Evolutionary conservation across 2,329 filamentous ascomycete genomes (phyloP), one percentile per base, ranked within the genome.

Genomic region (Pochonia chlamydosporia): DNA sequence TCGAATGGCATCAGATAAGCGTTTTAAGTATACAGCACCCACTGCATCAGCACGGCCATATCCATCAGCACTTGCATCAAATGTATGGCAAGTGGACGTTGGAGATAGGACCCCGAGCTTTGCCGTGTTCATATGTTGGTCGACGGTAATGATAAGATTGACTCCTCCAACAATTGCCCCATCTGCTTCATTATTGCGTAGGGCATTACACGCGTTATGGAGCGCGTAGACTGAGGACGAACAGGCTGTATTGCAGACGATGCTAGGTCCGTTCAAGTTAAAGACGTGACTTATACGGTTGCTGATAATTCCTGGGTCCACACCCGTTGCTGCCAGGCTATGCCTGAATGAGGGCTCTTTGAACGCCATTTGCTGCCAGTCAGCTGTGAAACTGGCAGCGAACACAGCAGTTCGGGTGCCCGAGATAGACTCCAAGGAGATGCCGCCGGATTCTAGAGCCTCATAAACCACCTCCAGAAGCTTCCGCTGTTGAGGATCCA

Each of bases 241-340:
- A 52, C 75, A 79, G 1, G 70, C 75, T 0, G 75, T 78, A 48
- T 78, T 72, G 6, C 77, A 60, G 0, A 73, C 74, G 54, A 74
- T 60, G 25, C 68, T 72, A 0, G 73, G 70, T 0, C 74, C 74
- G 9, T 55, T 55, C 33, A 76, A 66, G 50, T 78, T 65, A 53
- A 71, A 76, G 43, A 66, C 69, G 56, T 75, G 73, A 0, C 69
- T 74, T 11, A 76, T 56, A n/a, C 73, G 63, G 52, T 74, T 74
- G 0, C 71, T 63, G n/a, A 72, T 49, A 33, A 74, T 69, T 1
- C 68, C 66, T 6, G 66, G 59, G 3, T 67, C 67, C 25, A 63
- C 65, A 48, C 73, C 72, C 0, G 67, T 73, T 20, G 59, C 68
- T 47, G 74, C 71, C 48, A 74, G 71, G 64, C 71, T 71, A 24